Base-by-base conservation (phyloP, 805 yeast species). In the Ogataea thermomethanolica region DNA sequence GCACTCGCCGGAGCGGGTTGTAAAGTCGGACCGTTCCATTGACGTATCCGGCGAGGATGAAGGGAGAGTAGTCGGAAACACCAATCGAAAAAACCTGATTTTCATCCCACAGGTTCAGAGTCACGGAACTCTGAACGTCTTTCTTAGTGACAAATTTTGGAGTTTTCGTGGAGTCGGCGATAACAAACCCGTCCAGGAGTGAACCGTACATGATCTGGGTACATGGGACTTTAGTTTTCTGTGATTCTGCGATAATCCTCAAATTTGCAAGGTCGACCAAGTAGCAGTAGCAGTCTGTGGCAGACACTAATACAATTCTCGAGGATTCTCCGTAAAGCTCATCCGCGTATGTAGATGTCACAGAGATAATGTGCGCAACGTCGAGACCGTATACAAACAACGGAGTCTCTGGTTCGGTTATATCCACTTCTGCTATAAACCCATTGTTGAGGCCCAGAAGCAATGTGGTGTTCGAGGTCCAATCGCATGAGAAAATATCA, bases 381-480 rank as follows among this genome's bases (percentile, higher is more conserved):
- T 46, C 51, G 2, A 60, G 40, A 3, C 60, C 48, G 12, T 49
- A 38, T 11, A 62, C 40, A 37, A 45, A 62, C 10, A 47, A 29
- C 2, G 64, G 60, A 10, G 37, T 25, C 5, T 30, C 27, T 3
- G 54, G 50, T 9, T 31, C 29, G 2, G 35, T 26, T 7, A 59
- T 48, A 32, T 57, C 51, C 40, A 55, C 47, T 34, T 59, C 60
- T 0, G 58, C 58, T 10, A 62, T 40, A 14, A 44, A 49, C 5
- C 67, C 67, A 26, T 49, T 46, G 8, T 49, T 45, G 20, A 60
- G 46, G 4, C 65, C 66, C 26, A 53, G 41, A 1, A 51, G 25
- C 10, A 62, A 14, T 2, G 51, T 45, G 7, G 45, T 29, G n/a
- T 48, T 42, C 10, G 65, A 53, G 4, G 54, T 44, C 59, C 65